These are phyloP conservation scores for Aspergillus baeticus DNA, from an alignment of 495 filamentous ascomycete genomes.

Conservation along the genomic window DNA sequence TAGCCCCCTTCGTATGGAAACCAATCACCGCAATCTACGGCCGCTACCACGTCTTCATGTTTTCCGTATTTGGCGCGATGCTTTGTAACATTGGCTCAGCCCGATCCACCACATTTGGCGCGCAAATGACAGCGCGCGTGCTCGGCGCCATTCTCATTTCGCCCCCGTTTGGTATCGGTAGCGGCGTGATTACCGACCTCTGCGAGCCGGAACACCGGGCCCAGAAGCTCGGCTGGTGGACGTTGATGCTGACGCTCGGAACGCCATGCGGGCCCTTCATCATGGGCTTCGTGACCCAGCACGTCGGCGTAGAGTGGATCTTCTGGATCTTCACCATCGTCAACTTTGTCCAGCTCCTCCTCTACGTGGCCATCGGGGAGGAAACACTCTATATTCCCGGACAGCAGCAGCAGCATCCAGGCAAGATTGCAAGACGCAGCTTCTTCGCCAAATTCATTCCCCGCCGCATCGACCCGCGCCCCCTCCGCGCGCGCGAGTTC, in stretches of 20 bases:
- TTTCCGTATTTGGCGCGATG: constrained; percentile 33
- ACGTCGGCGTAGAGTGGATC: constrained; percentile 32
- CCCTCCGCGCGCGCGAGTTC: constrained; percentile 17
- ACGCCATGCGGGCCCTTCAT: constrained; percentile 31
- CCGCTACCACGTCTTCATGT: constrained; percentile 28
- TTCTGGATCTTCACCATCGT: constrained; percentile 39
- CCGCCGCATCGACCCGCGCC: constrained; percentile 19
- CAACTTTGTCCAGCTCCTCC: constrained; percentile 28
- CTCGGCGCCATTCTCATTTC: constrained; percentile 32
- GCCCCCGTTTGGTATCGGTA: constrained; percentile 34
- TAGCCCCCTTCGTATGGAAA: constrained; percentile 32
- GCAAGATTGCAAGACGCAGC: neutral
- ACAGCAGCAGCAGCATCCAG: neutral
- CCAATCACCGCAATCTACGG: constrained; percentile 31
- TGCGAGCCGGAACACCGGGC: constrained; percentile 28
- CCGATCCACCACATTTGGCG: constrained; percentile 27
- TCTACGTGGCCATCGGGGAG: constrained; percentile 25
- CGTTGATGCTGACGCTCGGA: constrained; percentile 31
- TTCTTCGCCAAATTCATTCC: constrained; percentile 21
- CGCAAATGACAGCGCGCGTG: constrained; percentile 29
- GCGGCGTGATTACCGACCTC: constrained; percentile 31
- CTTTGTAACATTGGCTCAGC: constrained; percentile 37
- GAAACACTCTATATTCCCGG: neutral
- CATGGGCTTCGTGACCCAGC: constrained; percentile 34
- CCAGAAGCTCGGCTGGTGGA: constrained; percentile 34